Percentiles rank a stretch among this genome's conserved stretches.
Evolutionary conservation across 169 alveolate species (phyloP).

Genomic region (Toxoplasma gondii): DNA sequence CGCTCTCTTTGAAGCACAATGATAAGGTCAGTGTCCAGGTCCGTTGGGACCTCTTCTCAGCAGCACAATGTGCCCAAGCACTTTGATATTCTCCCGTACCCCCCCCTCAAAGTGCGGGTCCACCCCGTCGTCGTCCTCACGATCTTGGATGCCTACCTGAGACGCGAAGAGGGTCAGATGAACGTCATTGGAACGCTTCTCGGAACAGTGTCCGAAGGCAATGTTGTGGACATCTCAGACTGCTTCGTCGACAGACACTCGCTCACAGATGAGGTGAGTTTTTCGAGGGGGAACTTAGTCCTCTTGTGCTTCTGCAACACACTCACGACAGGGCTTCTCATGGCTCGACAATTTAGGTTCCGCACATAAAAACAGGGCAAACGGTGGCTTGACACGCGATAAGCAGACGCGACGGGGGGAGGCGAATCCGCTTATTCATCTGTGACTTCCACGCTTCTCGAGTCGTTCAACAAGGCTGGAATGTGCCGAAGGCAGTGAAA

Average conservation of each 20-base stretch:
- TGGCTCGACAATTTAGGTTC: no score
- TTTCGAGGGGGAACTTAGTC: background rate
- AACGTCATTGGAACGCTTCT: slow-evolving; percentile 90
- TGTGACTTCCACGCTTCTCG: no score
- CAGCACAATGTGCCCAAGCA: slow-evolving; percentile 75
- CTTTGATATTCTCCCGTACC: slow-evolving; percentile 81
- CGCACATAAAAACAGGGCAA: no score
- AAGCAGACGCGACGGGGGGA: background rate
- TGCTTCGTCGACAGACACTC: slow-evolving; percentile 92
- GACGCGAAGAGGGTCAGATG: slow-evolving; percentile 90
- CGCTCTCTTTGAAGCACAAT: background rate
- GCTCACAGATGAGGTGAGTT: slow-evolving; percentile 86
- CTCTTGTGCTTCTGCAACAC: background rate
- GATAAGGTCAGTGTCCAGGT: background rate
- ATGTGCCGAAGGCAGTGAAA: no score
- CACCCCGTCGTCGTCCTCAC: slow-evolving; percentile 91
- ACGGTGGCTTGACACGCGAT: no score
- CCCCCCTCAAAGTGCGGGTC: slow-evolving; percentile 84
- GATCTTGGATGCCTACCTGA: slow-evolving; percentile 88
- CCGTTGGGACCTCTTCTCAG: slow-evolving; percentile 34
- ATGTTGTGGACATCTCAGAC: slow-evolving; percentile 89
- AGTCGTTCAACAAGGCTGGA: no score
- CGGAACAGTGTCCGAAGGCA: slow-evolving; percentile 88
- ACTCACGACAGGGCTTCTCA: no score
- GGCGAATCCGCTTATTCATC: background rate